Percentiles rank a stretch among this genome's conserved stretches.
phyloP scores from a whole-genome alignment of 1,139 yeast species.

The Saccharomycopsis phalli region DNA sequence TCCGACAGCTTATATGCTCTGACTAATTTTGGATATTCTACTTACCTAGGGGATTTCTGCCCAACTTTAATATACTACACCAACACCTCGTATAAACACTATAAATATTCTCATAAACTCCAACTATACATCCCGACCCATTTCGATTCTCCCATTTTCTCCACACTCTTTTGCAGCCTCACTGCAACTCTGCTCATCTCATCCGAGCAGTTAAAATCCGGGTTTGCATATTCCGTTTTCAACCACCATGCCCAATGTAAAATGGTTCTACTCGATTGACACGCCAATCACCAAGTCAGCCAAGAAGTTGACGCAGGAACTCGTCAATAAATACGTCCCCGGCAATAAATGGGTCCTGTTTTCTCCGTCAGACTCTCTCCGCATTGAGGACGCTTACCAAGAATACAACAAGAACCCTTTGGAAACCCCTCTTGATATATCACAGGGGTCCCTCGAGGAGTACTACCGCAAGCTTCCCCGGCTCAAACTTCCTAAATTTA shows the following conservation, averaged over 20 bases:
- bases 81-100: too few relatives aligned
- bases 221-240: too few relatives aligned
- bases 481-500: slow-evolving; percentile 17
- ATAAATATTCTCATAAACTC: too few relatives aligned
- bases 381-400: slow-evolving; percentile 41
- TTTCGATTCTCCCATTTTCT: too few relatives aligned
- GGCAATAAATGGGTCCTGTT: slow-evolving; percentile 57
- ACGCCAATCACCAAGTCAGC: slow-evolving; percentile 5
- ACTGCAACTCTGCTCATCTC: too few relatives aligned
- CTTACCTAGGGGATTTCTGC: too few relatives aligned
- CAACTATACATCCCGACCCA: too few relatives aligned
- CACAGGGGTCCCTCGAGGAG: slow-evolving; percentile 1
- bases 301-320: background rate
- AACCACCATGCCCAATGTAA: slow-evolving; percentile 2
- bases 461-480: background rate
- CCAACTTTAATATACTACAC: too few relatives aligned
- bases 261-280: slow-evolving; percentile 13
- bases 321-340: background rate
- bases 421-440: slow-evolving; percentile 9
- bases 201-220: too few relatives aligned
- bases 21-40: too few relatives aligned
- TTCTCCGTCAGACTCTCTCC: slow-evolving; percentile 49
- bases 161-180: too few relatives aligned
- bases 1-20: too few relatives aligned
- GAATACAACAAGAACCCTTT: slow-evolving; percentile 4